These are phyloP conservation scores for Acrocalymma vagum DNA, from an alignment of 2,329 filamentous ascomycete genomes.

Conservation along the genomic window DNA sequence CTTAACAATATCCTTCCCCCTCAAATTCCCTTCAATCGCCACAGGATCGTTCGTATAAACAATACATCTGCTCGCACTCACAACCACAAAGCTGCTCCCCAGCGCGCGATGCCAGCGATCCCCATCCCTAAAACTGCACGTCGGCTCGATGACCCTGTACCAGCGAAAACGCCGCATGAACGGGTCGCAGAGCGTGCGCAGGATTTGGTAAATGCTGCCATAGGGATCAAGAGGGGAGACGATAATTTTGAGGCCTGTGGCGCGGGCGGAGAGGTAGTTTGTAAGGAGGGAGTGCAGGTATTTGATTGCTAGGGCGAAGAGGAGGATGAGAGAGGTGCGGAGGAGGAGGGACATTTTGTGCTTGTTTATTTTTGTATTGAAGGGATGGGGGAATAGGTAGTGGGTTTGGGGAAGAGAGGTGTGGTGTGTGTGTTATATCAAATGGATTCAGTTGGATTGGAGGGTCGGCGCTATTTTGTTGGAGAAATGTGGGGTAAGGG, in stretches of 20 bases:
- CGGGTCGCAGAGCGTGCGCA: not conserved
- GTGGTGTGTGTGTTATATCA: too few relatives aligned
- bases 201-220: slow-evolving; percentile 19
- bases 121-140: slow-evolving; percentile 24
- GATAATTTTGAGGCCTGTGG: slow-evolving; percentile 20
- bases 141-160: slow-evolving; percentile 22
- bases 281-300: slow-evolving; percentile 9
- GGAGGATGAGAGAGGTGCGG: slow-evolving; percentile 5
- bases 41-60: slow-evolving; percentile 24
- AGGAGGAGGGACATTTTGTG: slow-evolving; percentile 8
- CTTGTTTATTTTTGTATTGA: not conserved
- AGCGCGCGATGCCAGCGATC: slow-evolving; percentile 16
- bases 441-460: too few relatives aligned
- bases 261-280: slow-evolving; percentile 25
- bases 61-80: slow-evolving; percentile 18
- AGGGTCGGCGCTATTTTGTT: too few relatives aligned
- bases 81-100: slow-evolving; percentile 24
- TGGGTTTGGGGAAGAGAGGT: not conserved
- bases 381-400: too few relatives aligned
- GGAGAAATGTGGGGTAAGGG: too few relatives aligned
- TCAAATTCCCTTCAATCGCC: slow-evolving; percentile 21
- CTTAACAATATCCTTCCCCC: slow-evolving; percentile 31
- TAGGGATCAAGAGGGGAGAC: slow-evolving; percentile 26
- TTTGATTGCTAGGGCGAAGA: slow-evolving; percentile 5
- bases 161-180: slow-evolving; percentile 15